Base-by-base conservation (phyloP, 345 rosid species). In the Populus deltoides region DNA sequence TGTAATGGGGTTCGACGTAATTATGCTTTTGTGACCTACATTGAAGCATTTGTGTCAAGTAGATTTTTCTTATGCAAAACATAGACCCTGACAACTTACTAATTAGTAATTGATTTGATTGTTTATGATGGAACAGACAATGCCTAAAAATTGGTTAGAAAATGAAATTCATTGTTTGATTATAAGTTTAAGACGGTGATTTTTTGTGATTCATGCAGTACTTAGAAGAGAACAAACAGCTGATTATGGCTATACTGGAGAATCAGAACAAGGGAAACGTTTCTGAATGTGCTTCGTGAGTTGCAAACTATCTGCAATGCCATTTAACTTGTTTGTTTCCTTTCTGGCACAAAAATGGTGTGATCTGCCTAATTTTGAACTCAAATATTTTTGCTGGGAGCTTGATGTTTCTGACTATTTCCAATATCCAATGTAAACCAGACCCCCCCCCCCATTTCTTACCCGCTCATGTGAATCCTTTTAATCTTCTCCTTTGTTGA, bases 231-330 rank as follows among this genome's bases (percentile, higher is more conserved):
- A 79, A 79, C 53, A 74, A 79, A 65, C 67, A 43, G 74, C 35
- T 79, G 66, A 79, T 79, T 31, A 74, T 79, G 74, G 78, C 77
- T 25, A 79, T 79, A 47, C 62, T 74, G 36, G 82, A 74, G 65
- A 68, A 74, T 68, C 82, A 79, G 45, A 79, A 69, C 66, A 31
- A 68, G 36, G 82, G 82, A 41, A 79, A 68, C 16, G 68, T 73
- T 74, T 61, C 78, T 59, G 82, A 74, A 74, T 74, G 78, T 69
- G 67, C 74, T 43, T 55, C 25, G 82, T 69, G 70, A 79, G 82
- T 74, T 53, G 59, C 38, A 49, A 66, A 55, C 9, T 43, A 31
- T 8, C 51, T 53, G 24, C 45, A 43, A 45, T 25, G 7, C 13
- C 33, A 10, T 18, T 22, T 71, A 25, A 55, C 57, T 66, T 67